These are phyloP conservation scores for Rosa hybrid DNA, from an alignment of 331 rosid species.

Conservation along the genomic window DNA sequence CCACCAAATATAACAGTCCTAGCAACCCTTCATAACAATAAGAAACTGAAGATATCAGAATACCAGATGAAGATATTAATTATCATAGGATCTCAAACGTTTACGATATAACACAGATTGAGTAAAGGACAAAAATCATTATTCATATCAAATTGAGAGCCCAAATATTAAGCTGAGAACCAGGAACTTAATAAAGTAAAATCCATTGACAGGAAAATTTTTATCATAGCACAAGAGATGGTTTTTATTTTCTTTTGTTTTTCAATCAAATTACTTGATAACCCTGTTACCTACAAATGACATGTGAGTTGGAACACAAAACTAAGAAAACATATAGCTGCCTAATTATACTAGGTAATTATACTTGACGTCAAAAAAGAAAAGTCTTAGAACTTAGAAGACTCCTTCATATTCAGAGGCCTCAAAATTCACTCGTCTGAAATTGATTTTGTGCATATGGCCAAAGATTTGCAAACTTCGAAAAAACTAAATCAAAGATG, in stretches of 20 bases:
- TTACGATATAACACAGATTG: background rate
- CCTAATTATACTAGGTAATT: background rate
- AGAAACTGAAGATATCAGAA: constrained; percentile 15
- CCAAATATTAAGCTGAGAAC: background rate
- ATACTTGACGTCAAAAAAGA: background rate
- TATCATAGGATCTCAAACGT: background rate
- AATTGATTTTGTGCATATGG: background rate
- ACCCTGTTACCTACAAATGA: background rate
- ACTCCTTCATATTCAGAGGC: background rate
- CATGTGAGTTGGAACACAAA: background rate
- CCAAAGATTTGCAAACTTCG: background rate
- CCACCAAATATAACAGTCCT: constrained; percentile 88
- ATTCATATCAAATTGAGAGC: background rate
- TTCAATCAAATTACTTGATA: background rate
- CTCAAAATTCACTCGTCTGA: background rate
- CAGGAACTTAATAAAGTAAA: background rate
- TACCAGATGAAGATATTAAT: background rate
- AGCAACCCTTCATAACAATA: constrained; percentile 69
- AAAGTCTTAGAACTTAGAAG: background rate
- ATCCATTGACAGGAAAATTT: background rate
- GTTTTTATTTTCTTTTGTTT: background rate
- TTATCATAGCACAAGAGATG: background rate
- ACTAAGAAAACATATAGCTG: background rate
- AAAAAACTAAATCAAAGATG: background rate
- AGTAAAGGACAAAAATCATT: background rate